phyloP scores from a whole-genome alignment of 164 flowering plant genomes.

The Amborella trichopoda region DNA sequence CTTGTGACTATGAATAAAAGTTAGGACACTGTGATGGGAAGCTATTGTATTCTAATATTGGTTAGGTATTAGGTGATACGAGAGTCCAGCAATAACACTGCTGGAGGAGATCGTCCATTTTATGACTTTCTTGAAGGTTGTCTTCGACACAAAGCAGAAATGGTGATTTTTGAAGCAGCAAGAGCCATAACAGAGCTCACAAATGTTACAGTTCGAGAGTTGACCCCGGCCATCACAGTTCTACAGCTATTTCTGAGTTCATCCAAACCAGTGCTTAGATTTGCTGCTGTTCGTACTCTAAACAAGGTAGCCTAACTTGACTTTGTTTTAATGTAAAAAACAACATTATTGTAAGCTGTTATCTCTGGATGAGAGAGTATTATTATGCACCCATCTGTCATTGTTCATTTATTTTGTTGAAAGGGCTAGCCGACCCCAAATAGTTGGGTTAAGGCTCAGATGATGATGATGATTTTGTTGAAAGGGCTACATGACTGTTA shows the following conservation, averaged over 20 bases:
- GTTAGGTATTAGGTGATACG: slow-evolving; percentile 50
- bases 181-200: slow-evolving; percentile 85
- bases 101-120: slow-evolving; percentile 87
- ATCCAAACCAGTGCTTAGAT: slow-evolving; percentile 90
- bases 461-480: no score
- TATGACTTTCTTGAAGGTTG: slow-evolving; percentile 92
- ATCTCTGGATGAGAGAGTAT: no score
- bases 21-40: background rate
- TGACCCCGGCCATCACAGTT: slow-evolving; percentile 96
- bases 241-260: slow-evolving; percentile 89
- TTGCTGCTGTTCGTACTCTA: slow-evolving; percentile 96
- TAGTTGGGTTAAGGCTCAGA: no score
- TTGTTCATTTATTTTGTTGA: no score
- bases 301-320: slow-evolving; percentile 48
- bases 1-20: background rate
- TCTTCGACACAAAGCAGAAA: slow-evolving; percentile 95
- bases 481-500: no score
- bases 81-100: slow-evolving; percentile 54
- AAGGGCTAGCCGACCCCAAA: no score
- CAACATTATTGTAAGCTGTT: no score
- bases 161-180: slow-evolving; percentile 98
- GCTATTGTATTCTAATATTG: background rate
- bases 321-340: no score
- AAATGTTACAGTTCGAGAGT: slow-evolving; percentile 75
- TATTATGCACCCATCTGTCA: no score